These are phyloP conservation scores for Pseudogymnoascus sp. DNA, from an alignment of 2,329 filamentous ascomycete genomes.

Conservation along the genomic window DNA sequence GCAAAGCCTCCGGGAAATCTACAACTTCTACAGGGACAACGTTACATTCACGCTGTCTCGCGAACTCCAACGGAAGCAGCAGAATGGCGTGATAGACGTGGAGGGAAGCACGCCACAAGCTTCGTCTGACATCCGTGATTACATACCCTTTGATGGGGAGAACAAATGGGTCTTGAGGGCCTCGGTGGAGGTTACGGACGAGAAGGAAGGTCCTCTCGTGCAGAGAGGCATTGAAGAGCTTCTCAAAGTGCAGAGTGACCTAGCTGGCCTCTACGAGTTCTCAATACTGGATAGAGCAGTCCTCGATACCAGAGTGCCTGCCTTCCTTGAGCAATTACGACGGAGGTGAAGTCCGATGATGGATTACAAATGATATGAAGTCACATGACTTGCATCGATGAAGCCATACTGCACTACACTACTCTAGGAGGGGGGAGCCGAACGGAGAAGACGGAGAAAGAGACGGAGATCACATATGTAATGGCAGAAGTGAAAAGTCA, in stretches of 20 bases:
- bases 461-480: background rate
- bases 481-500: background rate
- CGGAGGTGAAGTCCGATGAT: background rate
- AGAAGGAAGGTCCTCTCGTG: conserved; percentile 49
- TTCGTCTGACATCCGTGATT: conserved; percentile 22
- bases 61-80: conserved; percentile 34
- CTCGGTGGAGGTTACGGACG: conserved; percentile 48
- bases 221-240: conserved; percentile 50
- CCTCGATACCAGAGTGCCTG: conserved; percentile 43
- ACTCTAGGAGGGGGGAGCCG: background rate
- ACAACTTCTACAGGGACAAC: conserved; percentile 48
- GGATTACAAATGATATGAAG: conserved; percentile 1
- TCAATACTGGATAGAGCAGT: conserved; percentile 46
- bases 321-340: conserved; percentile 1
- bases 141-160: conserved; percentile 37
- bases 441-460: background rate
- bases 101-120: conserved; percentile 10
- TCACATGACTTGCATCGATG: background rate
- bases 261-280: conserved; percentile 50
- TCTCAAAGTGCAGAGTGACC: conserved; percentile 39
- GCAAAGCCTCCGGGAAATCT: conserved; percentile 48
- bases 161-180: conserved; percentile 52
- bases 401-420: background rate
- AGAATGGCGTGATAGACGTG: background rate
- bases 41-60: conserved; percentile 49